A percentile compares a stretch with the other conserved stretches of the same genome.
Conservation (phyloP, 2,329 filamentous ascomycete genomes). For the Mycosphaerella sp. region DNA sequence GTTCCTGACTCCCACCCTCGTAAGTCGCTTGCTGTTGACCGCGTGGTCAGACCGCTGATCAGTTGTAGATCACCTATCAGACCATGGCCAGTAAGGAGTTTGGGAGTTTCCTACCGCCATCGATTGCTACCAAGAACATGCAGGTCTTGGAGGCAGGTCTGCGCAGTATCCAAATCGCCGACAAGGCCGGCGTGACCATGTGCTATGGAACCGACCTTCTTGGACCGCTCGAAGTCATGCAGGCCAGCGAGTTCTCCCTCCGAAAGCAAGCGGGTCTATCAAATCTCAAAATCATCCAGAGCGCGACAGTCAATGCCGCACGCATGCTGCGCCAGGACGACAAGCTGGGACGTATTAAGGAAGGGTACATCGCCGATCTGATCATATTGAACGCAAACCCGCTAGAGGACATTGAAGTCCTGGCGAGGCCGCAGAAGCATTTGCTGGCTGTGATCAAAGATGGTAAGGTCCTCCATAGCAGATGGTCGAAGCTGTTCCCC, state of each 20-base stretch:
- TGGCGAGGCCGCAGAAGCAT: conserved; percentile 46
- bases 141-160: conserved; percentile 47
- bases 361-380: conserved; percentile 50
- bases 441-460: conserved; percentile 52
- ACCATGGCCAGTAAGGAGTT: conserved; percentile 45
- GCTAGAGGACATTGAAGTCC: conserved; percentile 49
- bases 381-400: conserved; percentile 50
- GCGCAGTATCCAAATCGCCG: conserved; percentile 44
- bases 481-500: conserved; percentile 28
- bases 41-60: neutral
- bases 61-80: conserved; percentile 39
- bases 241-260: conserved; percentile 47
- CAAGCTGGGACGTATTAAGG: conserved; percentile 46
- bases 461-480: conserved; percentile 42
- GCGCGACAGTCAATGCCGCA: conserved; percentile 50
- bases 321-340: conserved; percentile 44
- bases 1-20: conserved; percentile 51
- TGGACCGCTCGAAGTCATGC: conserved; percentile 45
- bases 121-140: conserved; percentile 47
- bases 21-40: conserved; percentile 20
- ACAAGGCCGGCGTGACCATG: conserved; percentile 49
- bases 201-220: conserved; percentile 54
- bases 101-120: conserved; percentile 41
- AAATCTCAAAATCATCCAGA: conserved; percentile 43
- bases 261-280: conserved; percentile 41